Percentiles rank a stretch among this genome's conserved stretches.
Conservation (phyloP, 257 asterid species). For the Nicotiana tabacum region DNA sequence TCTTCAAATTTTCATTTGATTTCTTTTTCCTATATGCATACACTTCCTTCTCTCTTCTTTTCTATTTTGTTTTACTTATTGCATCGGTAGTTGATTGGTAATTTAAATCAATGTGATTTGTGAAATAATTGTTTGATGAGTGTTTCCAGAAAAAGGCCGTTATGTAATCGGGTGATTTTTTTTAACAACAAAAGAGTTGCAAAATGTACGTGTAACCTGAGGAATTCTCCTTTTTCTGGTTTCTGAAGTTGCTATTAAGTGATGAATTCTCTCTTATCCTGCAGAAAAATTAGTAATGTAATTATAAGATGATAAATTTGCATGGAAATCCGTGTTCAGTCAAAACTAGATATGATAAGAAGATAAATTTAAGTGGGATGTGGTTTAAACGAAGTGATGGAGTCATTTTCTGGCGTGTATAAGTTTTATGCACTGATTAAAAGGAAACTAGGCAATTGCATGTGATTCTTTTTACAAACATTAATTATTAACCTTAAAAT, state of each 20-base stretch:
- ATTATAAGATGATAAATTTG: not conserved
- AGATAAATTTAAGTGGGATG: not conserved
- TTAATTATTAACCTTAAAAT: too few species aligned
- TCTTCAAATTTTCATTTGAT: not conserved
- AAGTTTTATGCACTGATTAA: too few species aligned
- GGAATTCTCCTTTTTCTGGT: not conserved
- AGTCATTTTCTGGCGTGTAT: not conserved
- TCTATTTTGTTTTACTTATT: not conserved
- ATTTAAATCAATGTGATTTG: not conserved
- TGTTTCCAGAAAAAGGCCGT: not conserved
- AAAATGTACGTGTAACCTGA: not conserved
- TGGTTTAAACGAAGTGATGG: not conserved
- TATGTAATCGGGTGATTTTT: not conserved
- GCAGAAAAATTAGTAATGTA: not conserved
- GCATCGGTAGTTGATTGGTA: not conserved
- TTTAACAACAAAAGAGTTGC: not conserved
- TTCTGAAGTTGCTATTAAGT: not conserved
- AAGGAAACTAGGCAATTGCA: too few species aligned
- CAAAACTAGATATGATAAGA: not conserved
- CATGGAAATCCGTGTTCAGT: not conserved
- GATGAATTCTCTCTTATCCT: not conserved
- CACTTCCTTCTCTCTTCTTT: not conserved
- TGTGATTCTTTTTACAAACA: too few species aligned
- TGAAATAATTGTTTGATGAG: not conserved
- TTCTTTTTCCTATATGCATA: not conserved